A percentile compares a stretch with the other conserved stretches of the same genome.
Evolutionary conservation across 2,329 filamentous ascomycete species (phyloP).

Genomic region (Bipolaris cookei): DNA sequence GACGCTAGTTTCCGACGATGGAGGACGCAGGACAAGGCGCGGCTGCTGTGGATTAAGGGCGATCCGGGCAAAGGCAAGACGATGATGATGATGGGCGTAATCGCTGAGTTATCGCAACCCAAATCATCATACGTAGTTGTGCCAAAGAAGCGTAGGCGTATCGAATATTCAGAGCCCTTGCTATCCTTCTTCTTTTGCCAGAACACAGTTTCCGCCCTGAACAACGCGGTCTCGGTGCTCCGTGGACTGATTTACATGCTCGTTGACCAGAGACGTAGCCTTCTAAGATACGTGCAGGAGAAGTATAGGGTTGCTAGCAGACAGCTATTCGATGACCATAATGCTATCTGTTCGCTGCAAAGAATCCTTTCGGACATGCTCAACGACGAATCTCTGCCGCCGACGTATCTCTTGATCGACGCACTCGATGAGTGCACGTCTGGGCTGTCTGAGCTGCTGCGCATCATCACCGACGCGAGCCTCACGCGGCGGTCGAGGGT

Average conservation of each 20-base stretch:
- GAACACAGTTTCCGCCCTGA: conserved; percentile 45
- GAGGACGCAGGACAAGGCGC: conserved; percentile 15
- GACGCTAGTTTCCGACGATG: conserved; percentile 31
- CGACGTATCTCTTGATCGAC: conserved; percentile 17
- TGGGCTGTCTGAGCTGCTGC: conserved; percentile 9
- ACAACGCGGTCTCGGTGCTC: conserved; percentile 51
- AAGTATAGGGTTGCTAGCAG: conserved; percentile 46
- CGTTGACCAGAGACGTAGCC: not conserved
- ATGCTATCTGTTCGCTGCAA: conserved; percentile 48
- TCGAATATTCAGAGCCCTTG: not conserved
- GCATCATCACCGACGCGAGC: conserved; percentile 4
- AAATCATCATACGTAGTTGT: not conserved
- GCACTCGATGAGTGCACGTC: conserved; percentile 18
- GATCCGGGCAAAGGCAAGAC: conserved; percentile 53
- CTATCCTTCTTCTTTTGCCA: conserved; percentile 35
- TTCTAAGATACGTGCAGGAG: conserved; percentile 2
- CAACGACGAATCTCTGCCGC: conserved; percentile 32
- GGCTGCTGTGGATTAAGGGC: conserved; percentile 51
- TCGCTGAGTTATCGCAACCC: conserved; percentile 2
- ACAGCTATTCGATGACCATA: conserved; percentile 50
- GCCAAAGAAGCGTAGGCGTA: no score
- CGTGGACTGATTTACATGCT: conserved; percentile 55
- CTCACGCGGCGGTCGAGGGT: conserved; percentile 14
- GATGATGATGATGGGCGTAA: conserved; percentile 28
- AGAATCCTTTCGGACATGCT: conserved; percentile 52